Conservation (phyloP, 495 filamentous ascomycete species). For the Penicillium bialowiezense region DNA sequence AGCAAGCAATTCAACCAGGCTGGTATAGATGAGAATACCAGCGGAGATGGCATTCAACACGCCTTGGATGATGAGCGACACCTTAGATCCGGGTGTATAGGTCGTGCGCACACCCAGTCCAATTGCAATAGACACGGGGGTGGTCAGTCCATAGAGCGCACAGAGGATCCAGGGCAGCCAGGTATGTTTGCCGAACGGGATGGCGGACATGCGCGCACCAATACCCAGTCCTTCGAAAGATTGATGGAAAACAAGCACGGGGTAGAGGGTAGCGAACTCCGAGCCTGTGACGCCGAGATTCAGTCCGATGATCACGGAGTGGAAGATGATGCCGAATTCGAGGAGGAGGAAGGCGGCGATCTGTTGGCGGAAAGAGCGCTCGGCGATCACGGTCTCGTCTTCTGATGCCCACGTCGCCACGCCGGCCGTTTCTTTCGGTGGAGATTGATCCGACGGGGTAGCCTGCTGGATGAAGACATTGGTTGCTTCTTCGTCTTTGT, state of each 20-base stretch:
- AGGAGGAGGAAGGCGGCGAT: constrained; percentile 49
- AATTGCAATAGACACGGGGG: constrained; percentile 39
- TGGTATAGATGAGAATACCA: constrained; percentile 41
- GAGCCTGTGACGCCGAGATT: constrained; percentile 62
- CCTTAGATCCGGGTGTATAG: constrained; percentile 29
- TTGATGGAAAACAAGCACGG: constrained; percentile 57
- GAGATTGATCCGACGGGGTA: neutral
- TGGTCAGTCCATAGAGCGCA: constrained; percentile 35
- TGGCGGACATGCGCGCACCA: constrained; percentile 37
- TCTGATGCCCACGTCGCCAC: constrained; percentile 7
- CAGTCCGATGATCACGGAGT: constrained; percentile 70
- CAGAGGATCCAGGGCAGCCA: constrained; percentile 39
- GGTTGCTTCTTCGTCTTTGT: constrained; percentile 22
- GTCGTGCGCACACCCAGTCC: constrained; percentile 39
- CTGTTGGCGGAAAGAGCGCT: constrained; percentile 32
- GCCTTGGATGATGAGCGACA: constrained; percentile 33
- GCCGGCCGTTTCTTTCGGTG: constrained; percentile 3
- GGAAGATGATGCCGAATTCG: constrained; percentile 72
- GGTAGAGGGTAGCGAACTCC: constrained; percentile 63
- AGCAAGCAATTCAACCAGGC: constrained; percentile 39
- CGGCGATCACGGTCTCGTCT: neutral
- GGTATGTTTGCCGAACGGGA: constrained; percentile 46
- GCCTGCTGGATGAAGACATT: constrained; percentile 20
- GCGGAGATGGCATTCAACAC: constrained; percentile 38
- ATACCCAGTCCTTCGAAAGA: constrained; percentile 28